phyloP scores from a whole-genome alignment of 352 stramenopile genomes.

The Phytophthora brassicae region DNA sequence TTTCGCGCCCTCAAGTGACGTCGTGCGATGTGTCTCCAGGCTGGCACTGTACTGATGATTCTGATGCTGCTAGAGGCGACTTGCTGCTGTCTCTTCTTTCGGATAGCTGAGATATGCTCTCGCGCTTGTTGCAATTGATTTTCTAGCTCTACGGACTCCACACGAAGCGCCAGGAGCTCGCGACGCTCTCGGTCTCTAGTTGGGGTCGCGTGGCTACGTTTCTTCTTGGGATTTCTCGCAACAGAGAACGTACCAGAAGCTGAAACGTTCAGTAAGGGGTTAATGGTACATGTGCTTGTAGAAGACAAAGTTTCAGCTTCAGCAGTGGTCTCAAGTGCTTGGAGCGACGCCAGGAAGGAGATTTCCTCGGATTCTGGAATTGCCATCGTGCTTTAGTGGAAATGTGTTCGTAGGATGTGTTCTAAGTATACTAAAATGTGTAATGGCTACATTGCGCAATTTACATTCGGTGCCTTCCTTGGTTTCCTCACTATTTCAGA shows the following conservation, averaged over 20 bases:
- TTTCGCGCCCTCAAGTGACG: conserved; percentile 22
- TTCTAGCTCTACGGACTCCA: conserved; percentile 24
- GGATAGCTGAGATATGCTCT: conserved; percentile 7
- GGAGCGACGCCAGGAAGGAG: conserved; percentile 2
- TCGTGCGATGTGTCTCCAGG: conserved; percentile 35
- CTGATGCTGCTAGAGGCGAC: conserved; percentile 13
- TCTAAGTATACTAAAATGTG: no score
- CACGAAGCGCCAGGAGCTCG: conserved; percentile 31
- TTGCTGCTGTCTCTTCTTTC: conserved; percentile 9
- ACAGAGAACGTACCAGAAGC: neutral
- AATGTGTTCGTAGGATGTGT: no score
- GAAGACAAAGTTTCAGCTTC: neutral
- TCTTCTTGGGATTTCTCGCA: conserved; percentile 26
- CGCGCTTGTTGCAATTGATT: conserved; percentile 18
- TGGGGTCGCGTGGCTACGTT: conserved; percentile 33
- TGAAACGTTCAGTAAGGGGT: neutral
- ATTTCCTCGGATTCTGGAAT: neutral
- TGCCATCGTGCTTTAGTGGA: no score
- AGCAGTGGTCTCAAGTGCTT: neutral
- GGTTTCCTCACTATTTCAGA: no score
- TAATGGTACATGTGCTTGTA: neutral
- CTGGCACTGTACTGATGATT: conserved; percentile 25
- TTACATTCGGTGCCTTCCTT: no score
- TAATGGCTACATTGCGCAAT: no score
- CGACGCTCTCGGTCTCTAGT: conserved; percentile 36